Evolutionary conservation across 2,329 filamentous ascomycete genomes (phyloP).

Genomic region (Paecilomyces formosus): DNA sequence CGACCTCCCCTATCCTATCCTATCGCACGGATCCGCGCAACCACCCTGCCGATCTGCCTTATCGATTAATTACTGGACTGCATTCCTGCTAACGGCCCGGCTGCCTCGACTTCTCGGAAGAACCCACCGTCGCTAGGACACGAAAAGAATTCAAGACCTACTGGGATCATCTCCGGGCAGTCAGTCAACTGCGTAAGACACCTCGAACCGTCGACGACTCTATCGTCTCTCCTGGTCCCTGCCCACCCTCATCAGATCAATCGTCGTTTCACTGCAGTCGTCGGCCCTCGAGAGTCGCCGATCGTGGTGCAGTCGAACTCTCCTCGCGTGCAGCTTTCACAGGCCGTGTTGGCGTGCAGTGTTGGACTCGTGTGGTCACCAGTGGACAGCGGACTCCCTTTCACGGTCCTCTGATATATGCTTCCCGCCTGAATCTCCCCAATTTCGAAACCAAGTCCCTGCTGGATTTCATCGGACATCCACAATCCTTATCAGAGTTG

Average conservation of each 20-base stretch:
- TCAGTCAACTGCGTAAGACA: not conserved
- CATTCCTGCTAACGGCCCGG: not conserved
- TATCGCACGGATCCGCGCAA: not conserved
- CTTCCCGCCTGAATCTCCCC: not conserved
- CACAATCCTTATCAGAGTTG: constrained; percentile 2
- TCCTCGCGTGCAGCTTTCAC: not conserved
- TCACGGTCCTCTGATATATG: not conserved
- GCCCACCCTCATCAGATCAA: not conserved
- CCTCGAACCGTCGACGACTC: not conserved
- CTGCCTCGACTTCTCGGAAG: not conserved
- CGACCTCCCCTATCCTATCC: not conserved
- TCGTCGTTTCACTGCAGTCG: constrained; percentile 1
- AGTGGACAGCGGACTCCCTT: not conserved
- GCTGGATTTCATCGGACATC: constrained; percentile 1
- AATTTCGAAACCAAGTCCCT: constrained; percentile 1
- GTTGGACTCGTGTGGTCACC: not conserved
- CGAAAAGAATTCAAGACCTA: not conserved
- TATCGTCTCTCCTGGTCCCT: not conserved
- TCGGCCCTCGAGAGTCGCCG: not conserved
- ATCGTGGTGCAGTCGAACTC: not conserved
- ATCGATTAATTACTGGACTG: not conserved
- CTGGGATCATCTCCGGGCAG: not conserved
- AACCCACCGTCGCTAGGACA: not conserved
- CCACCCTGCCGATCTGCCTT: not conserved
- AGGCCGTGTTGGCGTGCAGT: not conserved